Conservation (phyloP, 164 flowering plant species). For the Annona cherimola region DNA sequence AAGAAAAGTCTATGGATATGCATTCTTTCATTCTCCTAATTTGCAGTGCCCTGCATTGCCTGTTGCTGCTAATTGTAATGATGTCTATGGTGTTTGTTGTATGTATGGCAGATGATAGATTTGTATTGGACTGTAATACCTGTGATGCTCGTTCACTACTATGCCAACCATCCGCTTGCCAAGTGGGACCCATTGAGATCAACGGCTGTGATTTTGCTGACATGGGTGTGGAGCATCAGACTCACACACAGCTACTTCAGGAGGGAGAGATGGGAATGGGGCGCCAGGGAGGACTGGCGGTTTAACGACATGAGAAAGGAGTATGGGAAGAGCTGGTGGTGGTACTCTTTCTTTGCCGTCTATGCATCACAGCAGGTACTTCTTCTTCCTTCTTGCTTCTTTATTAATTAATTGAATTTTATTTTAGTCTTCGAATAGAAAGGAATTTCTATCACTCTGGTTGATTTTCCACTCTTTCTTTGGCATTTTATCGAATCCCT, state of each 20-base stretch:
- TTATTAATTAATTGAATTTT: too few species aligned
- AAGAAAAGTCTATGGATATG: too few species aligned
- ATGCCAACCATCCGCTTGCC: slow-evolving; percentile 59
- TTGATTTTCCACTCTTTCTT: too few species aligned
- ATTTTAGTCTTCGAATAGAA: too few species aligned
- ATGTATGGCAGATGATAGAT: slow-evolving; percentile 74
- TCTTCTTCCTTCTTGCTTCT: too few species aligned
- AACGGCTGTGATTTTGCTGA: slow-evolving; percentile 42
- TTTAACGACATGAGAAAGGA: slow-evolving; percentile 62
- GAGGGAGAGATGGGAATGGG: slow-evolving; percentile 88
- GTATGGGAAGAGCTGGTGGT: slow-evolving; percentile 85
- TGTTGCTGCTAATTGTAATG: neutral
- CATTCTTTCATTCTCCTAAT: neutral
- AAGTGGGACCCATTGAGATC: slow-evolving; percentile 52
- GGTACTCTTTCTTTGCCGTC: slow-evolving; percentile 78
- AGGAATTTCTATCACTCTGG: too few species aligned
- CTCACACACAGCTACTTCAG: slow-evolving; percentile 81
- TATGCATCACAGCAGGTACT: slow-evolving; percentile 77
- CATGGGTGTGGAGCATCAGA: slow-evolving; percentile 87
- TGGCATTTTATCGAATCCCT: too few species aligned
- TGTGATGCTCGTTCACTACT: slow-evolving; percentile 75
- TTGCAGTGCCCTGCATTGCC: neutral
- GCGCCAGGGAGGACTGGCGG: slow-evolving; percentile 91
- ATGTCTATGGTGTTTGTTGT: slow-evolving; percentile 6
- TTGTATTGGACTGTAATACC: slow-evolving; percentile 93